These are phyloP conservation scores for Cercophora newfieldiana DNA, from an alignment of 495 filamentous ascomycete genomes.

Conservation along the genomic window DNA sequence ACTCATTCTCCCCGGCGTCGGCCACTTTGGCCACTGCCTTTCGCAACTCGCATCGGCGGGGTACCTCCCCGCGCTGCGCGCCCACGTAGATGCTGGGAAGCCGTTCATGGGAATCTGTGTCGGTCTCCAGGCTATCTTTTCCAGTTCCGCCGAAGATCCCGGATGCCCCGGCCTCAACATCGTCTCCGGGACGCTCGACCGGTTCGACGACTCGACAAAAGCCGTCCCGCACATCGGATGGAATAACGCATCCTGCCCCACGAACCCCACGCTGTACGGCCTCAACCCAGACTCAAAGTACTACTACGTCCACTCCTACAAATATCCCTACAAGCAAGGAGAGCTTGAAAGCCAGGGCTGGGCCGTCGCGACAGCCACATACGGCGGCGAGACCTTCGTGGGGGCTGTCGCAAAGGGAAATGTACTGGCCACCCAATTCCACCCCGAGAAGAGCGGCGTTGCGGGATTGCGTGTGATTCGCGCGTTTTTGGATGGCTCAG, in stretches of 20 bases:
- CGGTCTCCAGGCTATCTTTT: constrained; percentile 86
- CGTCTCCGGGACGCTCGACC: constrained; percentile 67
- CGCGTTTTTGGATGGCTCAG: constrained; percentile 75
- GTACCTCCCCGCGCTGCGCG: constrained; percentile 74
- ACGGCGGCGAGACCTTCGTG: constrained; percentile 88
- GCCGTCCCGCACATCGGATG: constrained; percentile 97
- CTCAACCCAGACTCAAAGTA: constrained; percentile 82
- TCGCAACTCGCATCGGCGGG: constrained; percentile 75
- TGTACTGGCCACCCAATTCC: constrained; percentile 91
- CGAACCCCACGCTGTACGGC: constrained; percentile 64
- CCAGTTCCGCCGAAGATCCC: constrained; percentile 75
- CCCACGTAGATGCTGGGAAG: constrained; percentile 82
- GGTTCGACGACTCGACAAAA: constrained; percentile 76
- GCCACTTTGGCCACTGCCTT: constrained; percentile 96
- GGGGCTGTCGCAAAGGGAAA: constrained; percentile 84
- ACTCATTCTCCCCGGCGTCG: constrained; percentile 92
- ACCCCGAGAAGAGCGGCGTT: constrained; percentile 93
- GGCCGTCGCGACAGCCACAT: constrained; percentile 82
- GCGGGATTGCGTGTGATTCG: constrained; percentile 82
- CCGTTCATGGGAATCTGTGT: constrained; percentile 99
- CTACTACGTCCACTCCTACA: constrained; percentile 97
- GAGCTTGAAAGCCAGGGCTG: constrained; percentile 76
- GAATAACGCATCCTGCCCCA: constrained; percentile 72
- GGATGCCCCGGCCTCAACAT: constrained; percentile 70
- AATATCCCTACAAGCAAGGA: constrained; percentile 70